Evolutionary conservation across 345 rosid genomes (phyloP), one percentile per base, ranked within the genome.

Genomic region (Reutealis trisperma): DNA sequence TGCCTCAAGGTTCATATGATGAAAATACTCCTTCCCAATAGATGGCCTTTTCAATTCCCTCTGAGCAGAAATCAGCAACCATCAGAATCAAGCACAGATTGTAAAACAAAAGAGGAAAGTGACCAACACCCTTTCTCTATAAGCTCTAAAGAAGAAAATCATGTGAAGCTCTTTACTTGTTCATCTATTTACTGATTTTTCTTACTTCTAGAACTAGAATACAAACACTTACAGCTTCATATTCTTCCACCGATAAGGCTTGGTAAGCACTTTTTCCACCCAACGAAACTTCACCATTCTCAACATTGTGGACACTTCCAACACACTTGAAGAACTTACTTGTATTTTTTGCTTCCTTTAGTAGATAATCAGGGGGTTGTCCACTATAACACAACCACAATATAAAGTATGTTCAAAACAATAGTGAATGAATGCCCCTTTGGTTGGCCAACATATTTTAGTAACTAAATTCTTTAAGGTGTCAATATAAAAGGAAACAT

Each of bases 1-100:
- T 78, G 87, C 97, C 87, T 94, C 97, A 80, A 96, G 98, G 81
- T 90, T 89, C 90, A 83, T 90, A 88, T 85, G 94, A 78, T 87
- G 83, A 88, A 96, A 96, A 88, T 96, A 96, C 86, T 96, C 96
- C 86, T 96, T 96, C 59, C 98, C 99, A 61, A 96, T 86, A 49
- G 84, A 77, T 55, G 99, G 96, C 79, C 85, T 92, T 79, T 91
- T 94, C 89, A 82, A 78, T 81, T 92, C 98, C 81, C 97, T 96
- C 99, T 96, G 88, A 52, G 77, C 70, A 84, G 57, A 80, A 66
- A 74, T 24, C 61, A 74, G 79, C 42, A 62, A 78, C 79, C 66
- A 45, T 75, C 69, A 75, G 60, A 45, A 78, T 27, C 49, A 70
- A 42, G 69, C 27, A 74, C 22, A 78, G 75, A 63, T 27, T 49